phyloP scores from a whole-genome alignment of 768 basidiomycete genomes.

The Leccinum rimulosum region DNA sequence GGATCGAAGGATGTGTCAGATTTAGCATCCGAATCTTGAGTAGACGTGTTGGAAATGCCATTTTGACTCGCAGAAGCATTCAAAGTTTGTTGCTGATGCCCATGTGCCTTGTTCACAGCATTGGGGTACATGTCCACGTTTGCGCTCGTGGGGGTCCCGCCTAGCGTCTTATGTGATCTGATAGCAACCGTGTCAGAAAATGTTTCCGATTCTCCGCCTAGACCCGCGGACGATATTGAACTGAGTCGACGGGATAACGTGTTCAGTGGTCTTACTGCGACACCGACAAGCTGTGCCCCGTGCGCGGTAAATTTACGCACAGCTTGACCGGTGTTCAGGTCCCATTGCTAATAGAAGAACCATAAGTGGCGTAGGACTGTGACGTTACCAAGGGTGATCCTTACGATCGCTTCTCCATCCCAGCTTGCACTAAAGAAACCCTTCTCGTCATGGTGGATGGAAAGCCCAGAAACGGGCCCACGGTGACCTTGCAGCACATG shows the following conservation, averaged over 20 bases:
- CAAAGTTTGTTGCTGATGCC: slow-evolving; percentile 12
- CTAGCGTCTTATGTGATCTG: slow-evolving; percentile 11
- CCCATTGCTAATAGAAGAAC: slow-evolving; percentile 78
- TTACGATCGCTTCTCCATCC: slow-evolving; percentile 86
- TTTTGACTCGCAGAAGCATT: slow-evolving; percentile 23
- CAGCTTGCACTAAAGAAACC: slow-evolving; percentile 89
- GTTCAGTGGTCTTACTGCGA: slow-evolving; percentile 70
- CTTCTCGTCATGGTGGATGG: slow-evolving; percentile 78
- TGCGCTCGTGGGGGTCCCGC: slow-evolving; percentile 16
- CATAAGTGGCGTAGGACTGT: slow-evolving; percentile 4
- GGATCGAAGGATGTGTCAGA: slow-evolving; percentile 86
- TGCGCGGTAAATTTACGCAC: slow-evolving; percentile 79
- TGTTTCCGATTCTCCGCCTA: slow-evolving; percentile 18
- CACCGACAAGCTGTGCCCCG: slow-evolving; percentile 77
- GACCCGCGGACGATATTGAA: slow-evolving; percentile 26
- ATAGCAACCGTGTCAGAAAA: slow-evolving; percentile 13
- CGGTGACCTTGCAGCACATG: slow-evolving; percentile 68
- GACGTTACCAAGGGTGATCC: slow-evolving; percentile 29
- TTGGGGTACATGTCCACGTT: slow-evolving; percentile 23
- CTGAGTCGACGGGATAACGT: slow-evolving; percentile 35
- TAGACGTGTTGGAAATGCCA: slow-evolving; percentile 21
- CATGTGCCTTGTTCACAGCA: slow-evolving; percentile 20
- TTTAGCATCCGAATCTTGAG: slow-evolving; percentile 55
- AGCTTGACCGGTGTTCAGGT: slow-evolving; percentile 85
- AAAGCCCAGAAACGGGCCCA: slow-evolving; percentile 82